Conservation (phyloP, 2,329 filamentous ascomycete species). For the Erysiphe neolycopersici region DNA sequence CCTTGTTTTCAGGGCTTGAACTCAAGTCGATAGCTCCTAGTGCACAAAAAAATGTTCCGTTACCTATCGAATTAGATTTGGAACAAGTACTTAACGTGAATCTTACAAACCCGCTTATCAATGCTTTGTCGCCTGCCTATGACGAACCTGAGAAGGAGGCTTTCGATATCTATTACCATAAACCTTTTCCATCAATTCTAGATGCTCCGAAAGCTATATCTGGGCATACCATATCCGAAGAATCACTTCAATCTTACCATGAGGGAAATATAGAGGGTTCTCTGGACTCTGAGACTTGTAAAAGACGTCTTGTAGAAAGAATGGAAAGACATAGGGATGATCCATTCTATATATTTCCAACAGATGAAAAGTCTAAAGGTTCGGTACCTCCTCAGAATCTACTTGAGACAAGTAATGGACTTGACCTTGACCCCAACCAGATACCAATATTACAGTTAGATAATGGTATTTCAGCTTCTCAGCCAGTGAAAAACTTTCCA, state of each 20-base stretch:
- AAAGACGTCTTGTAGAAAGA: slow-evolving; percentile 49
- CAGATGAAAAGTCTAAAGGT: slow-evolving; percentile 26
- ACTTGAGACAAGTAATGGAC: slow-evolving; percentile 41
- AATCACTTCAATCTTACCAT: slow-evolving; percentile 26
- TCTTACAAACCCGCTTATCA: slow-evolving; percentile 35
- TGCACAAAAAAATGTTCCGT: slow-evolving; percentile 65
- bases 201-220: slow-evolving; percentile 28
- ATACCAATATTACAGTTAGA: slow-evolving; percentile 92
- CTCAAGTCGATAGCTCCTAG: slow-evolving; percentile 68
- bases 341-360: slow-evolving; percentile 64
- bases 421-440: slow-evolving; percentile 67
- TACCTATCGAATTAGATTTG: slow-evolving; percentile 50
- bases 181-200: slow-evolving; percentile 12
- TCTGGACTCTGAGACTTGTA: slow-evolving; percentile 45
- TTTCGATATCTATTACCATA: slow-evolving; percentile 40
- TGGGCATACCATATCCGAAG: slow-evolving; percentile 20
- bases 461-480: slow-evolving; percentile 25
- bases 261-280: slow-evolving; percentile 35
- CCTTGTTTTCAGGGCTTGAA: slow-evolving; percentile 63
- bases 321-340: slow-evolving; percentile 70
- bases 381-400: slow-evolving; percentile 54
- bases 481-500: slow-evolving; percentile 13
- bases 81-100: slow-evolving; percentile 60
- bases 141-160: slow-evolving; percentile 31
- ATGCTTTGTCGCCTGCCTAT: slow-evolving; percentile 23